A percentile compares a stretch with the other conserved stretches of the same genome.
Conservation (phyloP, 192 early-diverging fungal species). For the Funneliformis mosseae region DNA sequence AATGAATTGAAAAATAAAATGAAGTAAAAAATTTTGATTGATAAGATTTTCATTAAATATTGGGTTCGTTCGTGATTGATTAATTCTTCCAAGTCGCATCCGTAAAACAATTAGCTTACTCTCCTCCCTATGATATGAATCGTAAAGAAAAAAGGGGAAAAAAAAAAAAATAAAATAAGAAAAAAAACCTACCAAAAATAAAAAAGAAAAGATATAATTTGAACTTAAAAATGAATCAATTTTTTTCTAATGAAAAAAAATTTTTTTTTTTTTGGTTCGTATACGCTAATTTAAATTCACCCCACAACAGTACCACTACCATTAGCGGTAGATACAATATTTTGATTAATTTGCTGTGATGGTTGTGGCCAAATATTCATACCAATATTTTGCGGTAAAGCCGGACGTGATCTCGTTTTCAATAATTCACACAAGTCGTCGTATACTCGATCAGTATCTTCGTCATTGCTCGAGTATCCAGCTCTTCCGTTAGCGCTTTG, state of each 20-base stretch:
- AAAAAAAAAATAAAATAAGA: not conserved
- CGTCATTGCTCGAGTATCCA: conserved; percentile 12
- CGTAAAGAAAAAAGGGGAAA: not conserved
- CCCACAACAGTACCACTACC: conserved; percentile 24
- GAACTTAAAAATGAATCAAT: not conserved
- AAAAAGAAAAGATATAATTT: not conserved
- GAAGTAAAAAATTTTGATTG: too few relatives aligned
- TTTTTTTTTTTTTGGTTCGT: not conserved
- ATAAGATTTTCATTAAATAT: too few relatives aligned
- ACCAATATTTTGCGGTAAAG: conserved; percentile 4
- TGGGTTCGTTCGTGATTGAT: too few relatives aligned
- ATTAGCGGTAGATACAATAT: not conserved
- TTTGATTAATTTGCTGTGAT: not conserved
- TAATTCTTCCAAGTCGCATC: not conserved
- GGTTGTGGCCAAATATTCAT: conserved; percentile 6
- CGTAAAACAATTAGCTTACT: not conserved
- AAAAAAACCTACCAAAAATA: not conserved
- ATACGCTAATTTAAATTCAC: not conserved
- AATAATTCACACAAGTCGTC: conserved; percentile 34
- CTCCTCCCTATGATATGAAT: not conserved
- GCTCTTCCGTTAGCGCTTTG: not conserved
- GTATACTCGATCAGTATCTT: conserved; percentile 23
- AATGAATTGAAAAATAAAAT: too few relatives aligned
- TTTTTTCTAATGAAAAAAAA: not conserved
- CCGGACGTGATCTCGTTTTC: conserved; percentile 19